These are phyloP conservation scores for Lavandula angustifolia DNA, from an alignment of 257 asterid species.

Conservation along the genomic window DNA sequence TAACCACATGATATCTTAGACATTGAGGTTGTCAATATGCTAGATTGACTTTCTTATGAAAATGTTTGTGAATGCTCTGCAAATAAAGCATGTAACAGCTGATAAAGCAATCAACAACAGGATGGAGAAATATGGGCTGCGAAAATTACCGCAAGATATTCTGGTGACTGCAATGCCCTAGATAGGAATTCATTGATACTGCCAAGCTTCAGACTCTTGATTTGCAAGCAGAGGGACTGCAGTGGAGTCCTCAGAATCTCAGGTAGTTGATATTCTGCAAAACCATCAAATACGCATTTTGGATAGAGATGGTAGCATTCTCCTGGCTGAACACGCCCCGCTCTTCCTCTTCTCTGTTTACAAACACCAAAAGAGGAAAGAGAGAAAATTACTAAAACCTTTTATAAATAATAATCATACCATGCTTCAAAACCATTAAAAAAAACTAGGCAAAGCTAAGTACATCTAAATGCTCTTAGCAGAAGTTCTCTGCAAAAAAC, in stretches of 20 bases:
- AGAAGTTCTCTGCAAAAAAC: not conserved
- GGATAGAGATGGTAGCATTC: conserved; percentile 95
- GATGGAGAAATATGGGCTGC: conserved; percentile 29
- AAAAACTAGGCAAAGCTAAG: not conserved
- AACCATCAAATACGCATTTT: conserved; percentile 75
- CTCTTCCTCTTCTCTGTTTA: conserved; percentile 95
- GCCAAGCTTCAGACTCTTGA: conserved; percentile 88
- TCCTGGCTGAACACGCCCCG: conserved; percentile 99
- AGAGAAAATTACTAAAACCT: conserved; percentile 15
- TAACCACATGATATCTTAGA: not conserved
- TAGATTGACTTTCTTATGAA: conserved; percentile 18
- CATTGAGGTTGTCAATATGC: conserved; percentile 7
- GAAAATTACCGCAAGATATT: conserved; percentile 76
- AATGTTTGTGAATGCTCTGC: conserved; percentile 2
- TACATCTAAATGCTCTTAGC: not conserved
- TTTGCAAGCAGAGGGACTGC: conserved; percentile 94
- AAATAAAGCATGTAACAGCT: conserved; percentile 8
- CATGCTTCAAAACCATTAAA: not conserved
- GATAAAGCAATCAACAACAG: conserved; percentile 27
- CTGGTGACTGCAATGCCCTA: conserved; percentile 90
- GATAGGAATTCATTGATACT: conserved; percentile 83
- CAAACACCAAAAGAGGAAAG: conserved; percentile 29
- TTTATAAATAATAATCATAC: conserved; percentile 18
- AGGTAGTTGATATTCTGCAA: conserved; percentile 85
- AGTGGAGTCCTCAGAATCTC: conserved; percentile 95